Conservation (phyloP, 371 early-diverging fungal species). For the Lichtheimia ramosa region DNA sequence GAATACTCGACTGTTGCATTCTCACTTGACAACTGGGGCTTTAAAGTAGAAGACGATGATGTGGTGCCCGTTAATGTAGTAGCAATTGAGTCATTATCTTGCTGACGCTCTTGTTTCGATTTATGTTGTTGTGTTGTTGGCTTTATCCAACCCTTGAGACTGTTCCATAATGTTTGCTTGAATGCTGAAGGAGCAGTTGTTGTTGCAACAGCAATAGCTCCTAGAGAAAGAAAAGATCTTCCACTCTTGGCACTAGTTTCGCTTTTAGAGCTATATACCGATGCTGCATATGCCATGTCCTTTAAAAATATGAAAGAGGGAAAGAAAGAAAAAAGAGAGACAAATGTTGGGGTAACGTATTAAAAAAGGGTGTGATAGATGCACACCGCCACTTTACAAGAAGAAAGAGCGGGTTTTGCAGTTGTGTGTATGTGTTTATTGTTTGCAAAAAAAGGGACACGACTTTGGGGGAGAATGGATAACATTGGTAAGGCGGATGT, state of each 20-base stretch:
- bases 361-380: neutral
- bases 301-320: constrained; percentile 17
- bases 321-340: constrained; percentile 20
- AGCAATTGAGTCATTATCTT: neutral
- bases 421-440: constrained; percentile 1
- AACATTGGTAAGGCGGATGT: no score
- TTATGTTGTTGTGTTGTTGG: neutral
- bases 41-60: neutral
- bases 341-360: constrained; percentile 1
- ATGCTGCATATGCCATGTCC: constrained; percentile 38
- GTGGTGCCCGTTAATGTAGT: neutral
- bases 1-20: constrained; percentile 1
- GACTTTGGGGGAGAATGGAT: no score
- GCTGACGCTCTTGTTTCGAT: no score
- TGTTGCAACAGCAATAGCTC: constrained; percentile 5
- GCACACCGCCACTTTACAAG: no score
- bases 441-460: constrained; percentile 4
- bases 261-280: constrained; percentile 46
- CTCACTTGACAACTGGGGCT: neutral
- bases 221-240: constrained; percentile 37
- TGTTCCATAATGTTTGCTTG: constrained; percentile 26
- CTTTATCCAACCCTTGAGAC: constrained; percentile 25
- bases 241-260: constrained; percentile 42
- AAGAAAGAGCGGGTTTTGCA: no score
- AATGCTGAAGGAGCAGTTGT: neutral